These are phyloP conservation scores for Neopestalotiopsis clavispora DNA, from an alignment of 2,329 filamentous ascomycete species.

Conservation along the genomic window DNA sequence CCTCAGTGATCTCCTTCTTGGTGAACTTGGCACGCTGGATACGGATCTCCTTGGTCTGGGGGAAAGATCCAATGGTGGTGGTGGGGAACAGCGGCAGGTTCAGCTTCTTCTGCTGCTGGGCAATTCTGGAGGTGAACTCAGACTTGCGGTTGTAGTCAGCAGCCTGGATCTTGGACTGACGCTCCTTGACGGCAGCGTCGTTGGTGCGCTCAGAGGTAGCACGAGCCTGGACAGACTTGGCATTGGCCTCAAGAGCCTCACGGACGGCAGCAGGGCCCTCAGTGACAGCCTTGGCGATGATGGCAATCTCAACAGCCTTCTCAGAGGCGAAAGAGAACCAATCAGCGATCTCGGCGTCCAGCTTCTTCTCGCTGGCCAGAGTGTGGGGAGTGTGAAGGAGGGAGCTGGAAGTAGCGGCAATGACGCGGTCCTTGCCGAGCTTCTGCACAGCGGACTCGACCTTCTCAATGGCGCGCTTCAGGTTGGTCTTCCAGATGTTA, in stretches of 20 bases:
- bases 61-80: constrained; percentile 99
- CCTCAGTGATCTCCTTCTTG: constrained; percentile 93
- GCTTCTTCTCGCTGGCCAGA: constrained; percentile 97
- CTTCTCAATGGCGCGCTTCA: constrained; percentile 90
- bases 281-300: constrained; percentile 96
- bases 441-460: constrained; percentile 91
- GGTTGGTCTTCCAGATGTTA: constrained; percentile 99
- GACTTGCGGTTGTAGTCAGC: constrained; percentile 93
- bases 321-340: constrained; percentile 99
- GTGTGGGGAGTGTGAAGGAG: constrained; percentile 99
- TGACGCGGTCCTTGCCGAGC: constrained; percentile 96
- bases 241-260: constrained; percentile 93
- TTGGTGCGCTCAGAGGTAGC: constrained; percentile 94
- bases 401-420: constrained; percentile 95
- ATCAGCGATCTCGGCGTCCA: constrained; percentile 88
- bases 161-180: constrained; percentile 84
- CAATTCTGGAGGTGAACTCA: constrained; percentile 82
- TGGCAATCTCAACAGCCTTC: constrained; percentile 88
- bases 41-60: constrained; percentile 98
- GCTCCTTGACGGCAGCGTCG: constrained; percentile 95
- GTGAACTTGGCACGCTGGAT: constrained; percentile 96
- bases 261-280: constrained; percentile 87
- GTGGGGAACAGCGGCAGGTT: constrained; percentile 97
- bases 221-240: constrained; percentile 89
- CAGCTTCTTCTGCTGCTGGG: constrained; percentile 88